Evolutionary conservation across 495 filamentous ascomycete genomes (phyloP).

Genomic region (Hypoxylon perforatum): DNA sequence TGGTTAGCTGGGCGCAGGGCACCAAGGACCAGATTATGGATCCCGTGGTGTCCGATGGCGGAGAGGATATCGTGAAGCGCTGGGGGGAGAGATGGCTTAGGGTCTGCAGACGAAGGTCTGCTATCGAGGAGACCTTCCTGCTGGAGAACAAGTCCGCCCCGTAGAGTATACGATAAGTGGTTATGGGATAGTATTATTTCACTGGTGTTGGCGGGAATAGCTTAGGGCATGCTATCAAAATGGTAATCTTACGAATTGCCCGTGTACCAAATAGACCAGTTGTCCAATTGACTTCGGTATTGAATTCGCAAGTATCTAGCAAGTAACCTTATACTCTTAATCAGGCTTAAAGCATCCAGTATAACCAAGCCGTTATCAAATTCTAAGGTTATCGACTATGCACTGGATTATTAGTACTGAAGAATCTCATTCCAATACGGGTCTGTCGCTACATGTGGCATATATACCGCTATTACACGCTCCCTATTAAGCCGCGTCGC

Average conservation of each 20-base stretch:
- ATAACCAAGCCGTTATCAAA: too few relatives aligned
- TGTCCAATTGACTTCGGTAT: neutral
- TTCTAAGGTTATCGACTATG: too few relatives aligned
- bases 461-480: too few relatives aligned
- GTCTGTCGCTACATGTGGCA: too few relatives aligned
- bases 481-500: too few relatives aligned
- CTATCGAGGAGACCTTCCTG: constrained; percentile 80
- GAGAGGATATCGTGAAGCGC: constrained; percentile 72
- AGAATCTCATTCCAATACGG: too few relatives aligned
- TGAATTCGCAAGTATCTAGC: neutral
- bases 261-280: constrained; percentile 28
- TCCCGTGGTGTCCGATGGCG: constrained; percentile 56
- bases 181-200: constrained; percentile 1
- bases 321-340: too few relatives aligned
- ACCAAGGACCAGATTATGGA: constrained; percentile 76
- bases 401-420: too few relatives aligned
- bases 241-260: neutral
- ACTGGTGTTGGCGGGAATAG: constrained; percentile 5
- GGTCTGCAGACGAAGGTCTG: constrained; percentile 82
- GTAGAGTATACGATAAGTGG: constrained; percentile 26
- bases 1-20: constrained; percentile 77
- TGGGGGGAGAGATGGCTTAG: constrained; percentile 90
- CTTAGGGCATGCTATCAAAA: neutral
- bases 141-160: constrained; percentile 50
- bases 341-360: too few relatives aligned